These are phyloP conservation scores for Pleurotus cornucopiae DNA, from an alignment of 768 basidiomycete species.

Conservation along the genomic window DNA sequence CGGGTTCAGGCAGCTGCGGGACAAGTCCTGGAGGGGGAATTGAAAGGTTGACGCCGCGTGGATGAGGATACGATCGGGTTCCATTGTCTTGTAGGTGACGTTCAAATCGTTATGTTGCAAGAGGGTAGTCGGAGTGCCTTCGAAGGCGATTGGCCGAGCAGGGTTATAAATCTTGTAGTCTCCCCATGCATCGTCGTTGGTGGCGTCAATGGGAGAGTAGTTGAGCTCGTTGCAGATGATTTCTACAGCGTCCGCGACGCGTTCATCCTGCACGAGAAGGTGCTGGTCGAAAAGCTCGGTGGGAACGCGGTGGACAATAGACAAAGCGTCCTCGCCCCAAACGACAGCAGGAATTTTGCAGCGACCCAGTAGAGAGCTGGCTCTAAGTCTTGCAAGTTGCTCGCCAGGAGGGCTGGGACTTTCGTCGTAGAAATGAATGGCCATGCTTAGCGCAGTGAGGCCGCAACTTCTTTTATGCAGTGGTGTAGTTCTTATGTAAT, in stretches of 20 bases:
- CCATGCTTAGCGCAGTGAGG: not conserved
- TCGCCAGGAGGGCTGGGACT: not conserved
- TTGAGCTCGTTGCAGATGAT: not conserved
- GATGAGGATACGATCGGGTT: conserved; percentile 10
- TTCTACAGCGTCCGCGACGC: not conserved
- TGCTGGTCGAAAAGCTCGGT: conserved; percentile 14
- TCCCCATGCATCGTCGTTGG: not conserved
- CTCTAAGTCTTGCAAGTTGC: not conserved
- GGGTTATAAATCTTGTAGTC: not conserved
- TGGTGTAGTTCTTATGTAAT: too few relatives aligned
- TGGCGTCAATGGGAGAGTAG: not conserved
- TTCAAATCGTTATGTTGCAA: not conserved
- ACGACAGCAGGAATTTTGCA: not conserved
- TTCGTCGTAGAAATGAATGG: too few relatives aligned
- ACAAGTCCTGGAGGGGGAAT: conserved; percentile 12
- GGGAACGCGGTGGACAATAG: conserved; percentile 16
- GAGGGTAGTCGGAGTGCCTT: not conserved
- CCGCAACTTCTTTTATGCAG: too few relatives aligned
- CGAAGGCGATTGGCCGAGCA: not conserved
- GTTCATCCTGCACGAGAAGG: conserved; percentile 15
- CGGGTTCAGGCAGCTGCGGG: conserved; percentile 10
- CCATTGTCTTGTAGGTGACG: not conserved
- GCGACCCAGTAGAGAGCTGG: not conserved
- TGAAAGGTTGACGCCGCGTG: conserved; percentile 11
- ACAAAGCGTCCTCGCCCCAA: conserved; percentile 14